Conservation (phyloP, 1,284 basidiomycete genomes). For the Cystobasidiaceae sp. region DNA sequence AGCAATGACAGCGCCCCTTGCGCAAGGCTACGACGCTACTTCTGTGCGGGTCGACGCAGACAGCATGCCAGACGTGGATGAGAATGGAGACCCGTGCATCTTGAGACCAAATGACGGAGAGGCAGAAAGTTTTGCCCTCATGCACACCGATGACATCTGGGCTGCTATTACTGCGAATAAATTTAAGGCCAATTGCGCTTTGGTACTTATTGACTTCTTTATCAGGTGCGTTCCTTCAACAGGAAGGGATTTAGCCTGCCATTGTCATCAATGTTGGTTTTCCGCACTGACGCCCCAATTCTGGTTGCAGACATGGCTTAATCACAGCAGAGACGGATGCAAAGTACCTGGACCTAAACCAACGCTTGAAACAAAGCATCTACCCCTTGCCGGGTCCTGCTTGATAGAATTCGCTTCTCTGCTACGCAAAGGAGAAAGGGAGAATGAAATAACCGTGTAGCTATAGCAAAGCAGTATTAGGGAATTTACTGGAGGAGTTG, state of each 20-base stretch:
- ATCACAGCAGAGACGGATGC: constrained; percentile 38
- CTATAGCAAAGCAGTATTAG: neutral
- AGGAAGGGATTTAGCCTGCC: constrained; percentile 49
- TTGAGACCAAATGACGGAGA: constrained; percentile 82
- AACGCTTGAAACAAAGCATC: constrained; percentile 11
- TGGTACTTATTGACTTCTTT: constrained; percentile 75
- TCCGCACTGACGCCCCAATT: neutral
- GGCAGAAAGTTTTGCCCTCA: constrained; percentile 74
- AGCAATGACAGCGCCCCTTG: no score
- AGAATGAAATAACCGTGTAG: neutral
- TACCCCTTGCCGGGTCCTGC: constrained; percentile 21
- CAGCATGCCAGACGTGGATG: neutral
- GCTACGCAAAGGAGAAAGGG: neutral
- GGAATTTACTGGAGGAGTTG: neutral
- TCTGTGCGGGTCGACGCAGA: no score
- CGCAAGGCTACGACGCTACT: no score
- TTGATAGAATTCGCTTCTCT: neutral
- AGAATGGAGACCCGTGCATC: constrained; percentile 48
- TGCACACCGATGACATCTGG: constrained; percentile 47
- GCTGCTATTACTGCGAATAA: constrained; percentile 58
- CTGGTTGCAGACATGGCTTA: constrained; percentile 35
- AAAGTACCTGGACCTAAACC: constrained; percentile 27
- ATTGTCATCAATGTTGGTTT: neutral
- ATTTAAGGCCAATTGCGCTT: constrained; percentile 76
- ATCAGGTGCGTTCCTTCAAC: constrained; percentile 49